phyloP scores from a whole-genome alignment of 805 yeast species.

The Kuraishia molischiana region DNA sequence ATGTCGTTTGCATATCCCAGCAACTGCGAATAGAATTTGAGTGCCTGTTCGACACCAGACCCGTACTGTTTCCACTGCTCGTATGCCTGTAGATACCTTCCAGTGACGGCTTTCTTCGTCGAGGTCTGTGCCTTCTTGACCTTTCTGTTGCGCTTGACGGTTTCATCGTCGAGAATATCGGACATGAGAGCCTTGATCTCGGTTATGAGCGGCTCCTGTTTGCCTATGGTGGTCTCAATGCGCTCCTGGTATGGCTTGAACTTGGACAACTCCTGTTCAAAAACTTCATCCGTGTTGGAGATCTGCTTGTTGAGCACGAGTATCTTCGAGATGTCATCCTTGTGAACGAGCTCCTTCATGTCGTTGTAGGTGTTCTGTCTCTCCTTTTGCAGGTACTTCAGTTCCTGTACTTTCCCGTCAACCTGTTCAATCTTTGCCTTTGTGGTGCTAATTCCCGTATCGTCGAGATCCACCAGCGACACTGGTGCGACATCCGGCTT shows the following conservation, averaged over 20 bases:
- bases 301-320: conserved; percentile 52
- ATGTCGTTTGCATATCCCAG: conserved; percentile 22
- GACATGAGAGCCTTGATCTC: conserved; percentile 33
- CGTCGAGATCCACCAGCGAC: conserved; percentile 60
- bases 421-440: conserved; percentile 33
- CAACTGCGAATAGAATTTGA: conserved; percentile 49
- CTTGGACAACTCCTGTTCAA: conserved; percentile 66
- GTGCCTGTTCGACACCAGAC: conserved; percentile 53
- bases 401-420: conserved; percentile 48
- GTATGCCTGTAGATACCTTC: conserved; percentile 36
- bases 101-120: conserved; percentile 26
- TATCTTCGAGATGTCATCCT: conserved; percentile 77
- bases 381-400: conserved; percentile 55
- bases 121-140: conserved; percentile 30
- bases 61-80: conserved; percentile 48
- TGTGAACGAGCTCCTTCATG: conserved; percentile 59
- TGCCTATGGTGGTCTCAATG: conserved; percentile 55
- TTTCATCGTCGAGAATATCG: conserved; percentile 33
- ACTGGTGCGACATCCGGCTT: conserved; percentile 17
- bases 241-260: conserved; percentile 62
- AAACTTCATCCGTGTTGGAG: conserved; percentile 32
- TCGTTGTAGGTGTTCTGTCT: conserved; percentile 51
- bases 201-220: conserved; percentile 43
- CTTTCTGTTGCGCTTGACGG: conserved; percentile 31
- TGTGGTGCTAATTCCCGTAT: conserved; percentile 22